Evolutionary conservation across 2,329 filamentous ascomycete species (phyloP), one percentile per base, ranked within the genome.

Genomic region (Coniochaeta sp.): DNA sequence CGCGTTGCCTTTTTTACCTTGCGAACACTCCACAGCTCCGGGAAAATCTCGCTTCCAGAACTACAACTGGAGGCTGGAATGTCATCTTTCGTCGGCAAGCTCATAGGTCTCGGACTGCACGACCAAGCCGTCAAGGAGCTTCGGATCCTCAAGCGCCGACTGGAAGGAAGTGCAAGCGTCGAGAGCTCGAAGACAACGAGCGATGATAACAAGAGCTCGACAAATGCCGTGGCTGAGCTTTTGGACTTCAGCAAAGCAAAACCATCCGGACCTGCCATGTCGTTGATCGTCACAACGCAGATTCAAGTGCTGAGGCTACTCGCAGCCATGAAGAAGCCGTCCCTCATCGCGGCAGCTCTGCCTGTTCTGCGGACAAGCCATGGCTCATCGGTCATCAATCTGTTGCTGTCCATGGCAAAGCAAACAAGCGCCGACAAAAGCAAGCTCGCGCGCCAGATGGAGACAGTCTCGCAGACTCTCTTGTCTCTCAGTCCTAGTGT

Each of bases 1-100:
- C 81, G 88, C 10, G 72, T 83, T 30, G 88, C 87, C 1, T 90
- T 93, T 67, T 75, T 81, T 7, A 86, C 84, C 57, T 75, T 93
- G 42, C 79, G 87, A 57, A 77, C 80, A 30, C 67, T 85, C 26
- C 82, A 89, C 57, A 76, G 81, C 28, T 74, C 81, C 1, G 74
- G 81, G 6, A 77, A 80, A 9, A 74, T 85, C 10, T 74, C 80
- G 10, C 75, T 87, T n/a, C 80, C 84, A 1, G 80, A 83, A 52
- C 74, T 89, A 42, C 89, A 93, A 68, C 72, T 93, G 4, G 90
- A 93, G 69, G 86, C 79, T 61, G 90, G 89, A 59, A 89, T 90
- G 79, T 83, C 88, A 17, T 85, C 87, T 0, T 79, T 93, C 58
- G 73, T 88, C 42, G 82, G 83, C 42, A 90, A 87, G 68, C 76